Evolutionary conservation across 805 yeast species (phyloP).

Genomic region (Saturnispora zaruensis): DNA sequence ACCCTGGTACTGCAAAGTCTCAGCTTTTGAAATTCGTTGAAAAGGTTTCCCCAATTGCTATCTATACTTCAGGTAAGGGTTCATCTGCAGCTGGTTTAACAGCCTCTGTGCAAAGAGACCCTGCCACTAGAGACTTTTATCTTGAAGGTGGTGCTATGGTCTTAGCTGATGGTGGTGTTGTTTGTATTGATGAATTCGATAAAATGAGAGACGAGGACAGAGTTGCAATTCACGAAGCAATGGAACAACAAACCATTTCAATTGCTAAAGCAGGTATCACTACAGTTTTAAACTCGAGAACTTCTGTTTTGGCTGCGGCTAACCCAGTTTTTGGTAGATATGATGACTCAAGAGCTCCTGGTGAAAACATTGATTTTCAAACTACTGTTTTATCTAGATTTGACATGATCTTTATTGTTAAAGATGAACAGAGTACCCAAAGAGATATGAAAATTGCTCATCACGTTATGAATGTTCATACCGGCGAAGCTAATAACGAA

Average conservation of each 20-base stretch:
- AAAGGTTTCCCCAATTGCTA: slow-evolving; percentile 87
- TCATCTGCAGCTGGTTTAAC: slow-evolving; percentile 99
- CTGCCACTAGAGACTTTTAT: slow-evolving; percentile 80
- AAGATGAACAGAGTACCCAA: slow-evolving; percentile 83
- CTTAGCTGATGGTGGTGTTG: slow-evolving; percentile 98
- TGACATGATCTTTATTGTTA: slow-evolving; percentile 96
- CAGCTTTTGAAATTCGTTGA: slow-evolving; percentile 93
- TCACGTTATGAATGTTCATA: slow-evolving; percentile 92
- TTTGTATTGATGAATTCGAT: slow-evolving; percentile 98
- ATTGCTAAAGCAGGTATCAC: slow-evolving; percentile 99
- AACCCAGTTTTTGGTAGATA: slow-evolving; percentile 96
- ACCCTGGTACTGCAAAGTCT: slow-evolving; percentile 98
- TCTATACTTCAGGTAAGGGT: slow-evolving; percentile 97
- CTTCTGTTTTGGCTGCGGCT: slow-evolving; percentile 96
- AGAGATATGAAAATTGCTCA: slow-evolving; percentile 86
- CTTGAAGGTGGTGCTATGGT: slow-evolving; percentile 99
- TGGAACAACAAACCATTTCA: slow-evolving; percentile 99
- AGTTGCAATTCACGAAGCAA: slow-evolving; percentile 98
- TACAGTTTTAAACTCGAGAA: slow-evolving; percentile 90
- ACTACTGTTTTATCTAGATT: slow-evolving; percentile 94
- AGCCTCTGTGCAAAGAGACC: slow-evolving; percentile 92
- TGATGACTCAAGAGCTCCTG: slow-evolving; percentile 93
- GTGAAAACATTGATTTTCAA: slow-evolving; percentile 97
- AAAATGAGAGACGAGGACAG: slow-evolving; percentile 99
- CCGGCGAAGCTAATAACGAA: slow-evolving; percentile 50